A percentile compares a stretch with the other conserved stretches of the same genome.
These are phyloP conservation scores for Coniochaeta ligniaria DNA, from an alignment of 2,329 filamentous ascomycete species.

Conservation along the genomic window DNA sequence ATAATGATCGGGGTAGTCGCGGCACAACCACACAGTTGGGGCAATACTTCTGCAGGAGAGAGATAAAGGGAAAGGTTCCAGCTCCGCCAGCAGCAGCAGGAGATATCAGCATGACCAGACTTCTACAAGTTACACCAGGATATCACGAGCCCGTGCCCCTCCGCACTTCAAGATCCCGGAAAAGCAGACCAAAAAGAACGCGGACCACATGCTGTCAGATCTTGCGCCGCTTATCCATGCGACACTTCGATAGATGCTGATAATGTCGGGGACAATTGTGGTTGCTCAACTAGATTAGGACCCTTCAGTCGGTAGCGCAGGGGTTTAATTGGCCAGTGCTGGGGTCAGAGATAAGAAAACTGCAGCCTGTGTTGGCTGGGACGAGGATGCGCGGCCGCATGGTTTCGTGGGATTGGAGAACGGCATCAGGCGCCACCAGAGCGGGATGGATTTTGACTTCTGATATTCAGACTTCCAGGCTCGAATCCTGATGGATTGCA, in stretches of 20 bases:
- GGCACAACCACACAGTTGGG: neutral
- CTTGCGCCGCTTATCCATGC: neutral
- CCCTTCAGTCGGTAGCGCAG: neutral
- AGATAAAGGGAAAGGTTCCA: neutral
- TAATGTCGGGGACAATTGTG: neutral
- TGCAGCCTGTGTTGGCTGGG: neutral
- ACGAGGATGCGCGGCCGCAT: neutral
- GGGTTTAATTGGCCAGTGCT: constrained; percentile 8
- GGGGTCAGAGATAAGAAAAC: constrained; percentile 13
- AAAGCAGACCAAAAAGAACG: neutral
- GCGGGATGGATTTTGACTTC: neutral
- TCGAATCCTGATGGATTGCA: neutral
- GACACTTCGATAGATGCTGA: neutral
- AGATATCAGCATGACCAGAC: neutral
- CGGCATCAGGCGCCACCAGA: neutral
- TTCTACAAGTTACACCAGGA: neutral
- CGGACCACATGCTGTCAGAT: neutral
- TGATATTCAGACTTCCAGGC: neutral
- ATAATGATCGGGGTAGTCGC: neutral
- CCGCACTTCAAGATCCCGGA: neutral
- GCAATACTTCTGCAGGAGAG: neutral
- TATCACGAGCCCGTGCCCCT: neutral
- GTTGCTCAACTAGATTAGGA: neutral
- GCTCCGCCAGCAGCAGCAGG: neutral
- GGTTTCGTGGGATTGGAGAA: constrained; percentile 6